These are phyloP conservation scores for Wickerhamiella azymoides DNA, from an alignment of 805 yeast genomes.

Conservation along the genomic window DNA sequence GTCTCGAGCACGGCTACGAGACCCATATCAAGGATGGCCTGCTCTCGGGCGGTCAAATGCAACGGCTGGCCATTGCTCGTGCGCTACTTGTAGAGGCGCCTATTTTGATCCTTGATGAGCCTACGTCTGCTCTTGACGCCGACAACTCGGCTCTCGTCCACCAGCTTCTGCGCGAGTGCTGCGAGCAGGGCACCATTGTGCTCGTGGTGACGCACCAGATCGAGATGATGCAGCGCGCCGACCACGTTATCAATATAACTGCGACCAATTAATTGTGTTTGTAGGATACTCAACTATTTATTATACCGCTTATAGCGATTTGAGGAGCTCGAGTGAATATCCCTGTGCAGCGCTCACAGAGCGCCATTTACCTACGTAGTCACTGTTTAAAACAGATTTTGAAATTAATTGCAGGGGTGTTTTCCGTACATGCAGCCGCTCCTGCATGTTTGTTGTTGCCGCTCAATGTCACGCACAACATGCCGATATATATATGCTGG, in stretches of 20 bases:
- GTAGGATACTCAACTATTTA: too few species aligned
- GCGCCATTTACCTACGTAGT: too few species aligned
- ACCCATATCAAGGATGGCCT: constrained; percentile 39
- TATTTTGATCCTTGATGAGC: constrained; percentile 64
- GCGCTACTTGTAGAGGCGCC: constrained; percentile 58
- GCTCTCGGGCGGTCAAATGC: constrained; percentile 85
- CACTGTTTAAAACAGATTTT: not conserved
- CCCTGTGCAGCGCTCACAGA: too few species aligned
- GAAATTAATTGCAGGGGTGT: too few species aligned
- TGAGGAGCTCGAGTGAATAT: too few species aligned
- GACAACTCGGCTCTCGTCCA: constrained; percentile 40
- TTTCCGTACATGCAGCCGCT: not conserved
- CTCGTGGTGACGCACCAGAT: constrained; percentile 63
- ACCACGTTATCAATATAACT: not conserved
- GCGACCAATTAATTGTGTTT: too few species aligned
- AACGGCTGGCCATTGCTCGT: constrained; percentile 71
- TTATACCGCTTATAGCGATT: too few species aligned
- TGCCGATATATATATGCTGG: not conserved
- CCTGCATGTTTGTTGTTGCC: not conserved
- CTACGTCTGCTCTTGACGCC: constrained; percentile 76
- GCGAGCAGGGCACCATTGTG: constrained; percentile 31
- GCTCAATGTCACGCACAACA: too few species aligned
- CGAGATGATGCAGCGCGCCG: constrained; percentile 38
- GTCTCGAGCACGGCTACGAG: constrained; percentile 43
- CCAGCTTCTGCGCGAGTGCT: constrained; percentile 32